Evolutionary conservation across 2,329 filamentous ascomycete species (phyloP), one percentile per base, ranked within the genome.

Genomic region (Phaeophleospora eucalypticola): DNA sequence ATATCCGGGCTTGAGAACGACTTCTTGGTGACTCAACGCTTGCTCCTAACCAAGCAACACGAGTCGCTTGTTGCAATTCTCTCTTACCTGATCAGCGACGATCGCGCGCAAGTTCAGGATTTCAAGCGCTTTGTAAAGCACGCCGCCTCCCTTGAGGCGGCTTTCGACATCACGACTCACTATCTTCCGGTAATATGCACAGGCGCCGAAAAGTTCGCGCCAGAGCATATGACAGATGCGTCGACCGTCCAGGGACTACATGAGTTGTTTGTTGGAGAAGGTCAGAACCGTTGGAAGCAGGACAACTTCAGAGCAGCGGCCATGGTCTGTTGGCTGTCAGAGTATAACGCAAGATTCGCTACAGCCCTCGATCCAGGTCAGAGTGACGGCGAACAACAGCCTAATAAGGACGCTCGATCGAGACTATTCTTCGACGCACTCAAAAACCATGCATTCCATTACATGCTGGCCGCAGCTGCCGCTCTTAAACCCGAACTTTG

Each of bases 401-500:
- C 71, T 68, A 88, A 57, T 7, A 60, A 64, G 37, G 80, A 81
- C 40, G 78, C 83, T 54, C 78, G 89, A 49, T 82, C 84, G 2
- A 84, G 84, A 49, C 76, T 82, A 29, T 94, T 95, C 59, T 74
- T 84, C 44, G 82, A 87, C 16, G 51, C 52, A 37, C 44, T 97
- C 4, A 87, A 89, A 60, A 89, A 97, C 53, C 90, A 90, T 3
- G 89, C 88, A 4, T 87, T 98, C 53, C 89, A 97, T 62, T 95
- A 96, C 62, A 80, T 97, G 54, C 78, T 98, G 15, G 85, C 89
- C 0, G 77, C 95, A 38, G 87, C 88, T 43, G 83, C 88, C 21
- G 89, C 94, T 61, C 80, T 91, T 43, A 87, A 84, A 57, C 80
- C 84, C 3, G 81, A 85, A 32, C 84, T 90, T 57, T 95, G 89